Evolutionary conservation across 2,329 filamentous ascomycete genomes (phyloP), one percentile per base, ranked within the genome.

Genomic region (Xylaria sp.): DNA sequence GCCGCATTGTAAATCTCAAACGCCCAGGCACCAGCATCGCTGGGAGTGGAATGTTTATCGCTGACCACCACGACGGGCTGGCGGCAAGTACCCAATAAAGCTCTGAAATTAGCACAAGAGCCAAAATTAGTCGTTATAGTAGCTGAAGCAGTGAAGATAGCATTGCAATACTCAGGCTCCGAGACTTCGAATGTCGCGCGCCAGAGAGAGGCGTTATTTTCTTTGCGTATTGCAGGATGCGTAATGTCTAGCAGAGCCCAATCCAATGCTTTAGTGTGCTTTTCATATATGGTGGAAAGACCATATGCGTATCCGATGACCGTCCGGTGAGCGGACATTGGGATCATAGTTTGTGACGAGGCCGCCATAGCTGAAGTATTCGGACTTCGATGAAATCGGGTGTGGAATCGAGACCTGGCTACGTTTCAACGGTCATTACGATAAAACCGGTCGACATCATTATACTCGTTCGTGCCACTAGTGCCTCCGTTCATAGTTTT

Each of bases 191-290:
- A 1, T 3, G 15, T 18, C 13, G 13, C 7, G 15, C 3, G 1
- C 10, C 51, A n/a, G 13, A 31, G 2, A 54, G 18, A 15, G n/a
- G 25, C 1, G 18, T 3, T 18, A n/a, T 54, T 54, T n/a, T 12
- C 15, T 18, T 15, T 31, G 2, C 2, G 7, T 9, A 54, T 33
- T 7, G 13, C 7, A n/a, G 51, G 51, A n/a, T 54, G 25, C 15
- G 51, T 54, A 13, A 54, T 54, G 51, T 28, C 8, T n/a, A 54
- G 25, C 15, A 54, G 15, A 18, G 51, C 51, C 51, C 51, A 54
- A 28, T 54, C 28, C 51, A 54, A 15, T 18, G 5, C 25, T 6
- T 33, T 15, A 54, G 20, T 13, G 20, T 5, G 4, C 3, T 33
- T 23, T 7, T 28, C 15, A 18, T 33, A 15, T 13, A 31, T 18